Base-by-base conservation (phyloP, 179 eudicot genomes). In the Beta macrorhiza region DNA sequence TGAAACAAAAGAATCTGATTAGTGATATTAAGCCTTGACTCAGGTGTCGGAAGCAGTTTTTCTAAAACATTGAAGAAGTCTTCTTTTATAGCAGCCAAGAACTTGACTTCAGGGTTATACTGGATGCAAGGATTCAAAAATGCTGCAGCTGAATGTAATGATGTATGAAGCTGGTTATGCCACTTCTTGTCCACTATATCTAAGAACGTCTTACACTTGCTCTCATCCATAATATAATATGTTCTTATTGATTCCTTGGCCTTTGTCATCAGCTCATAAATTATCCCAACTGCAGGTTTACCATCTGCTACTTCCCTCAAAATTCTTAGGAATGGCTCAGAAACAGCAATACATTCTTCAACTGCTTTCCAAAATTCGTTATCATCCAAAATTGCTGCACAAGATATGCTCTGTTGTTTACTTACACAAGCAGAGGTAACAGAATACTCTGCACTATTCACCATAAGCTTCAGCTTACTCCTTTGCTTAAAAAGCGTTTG, bases 181-280 rank as follows among this genome's bases (percentile, higher is more conserved):
- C 98, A 94, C 76, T 86, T 89, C 76, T 87, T 91, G 79, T 96
- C 98, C 5, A 94, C 99, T 81, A 96, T 92, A 82, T 96, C 98
- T 72, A 91, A 81, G 79, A 91, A 88, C 1, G 91, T 91, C 86
- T 92, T 96, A 85, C 99, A 92, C 83, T 96, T 96, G 61, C 90
- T 80, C 85, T 96, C 99, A 82, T 96, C 99, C 99, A 96, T 96
- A 9, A 96, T 96, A 82, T 92, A 96, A 82, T 96, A 96, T 6
- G 99, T 94, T 83, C 98, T 83, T 49, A 96, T 92, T 0, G 99
- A 96, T 78, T 96, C 99, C 86, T 90, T 92, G 51, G 98, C 98
- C 83, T 87, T 90, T 49, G 94, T 96, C 98, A 96, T 92, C 85
- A 94, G 74, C 87, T 96, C 99, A 55, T 96, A 96, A 70, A 96